Evolutionary conservation across 441 rosid genomes (phyloP).

Genomic region (Aquilaria agallochum): DNA sequence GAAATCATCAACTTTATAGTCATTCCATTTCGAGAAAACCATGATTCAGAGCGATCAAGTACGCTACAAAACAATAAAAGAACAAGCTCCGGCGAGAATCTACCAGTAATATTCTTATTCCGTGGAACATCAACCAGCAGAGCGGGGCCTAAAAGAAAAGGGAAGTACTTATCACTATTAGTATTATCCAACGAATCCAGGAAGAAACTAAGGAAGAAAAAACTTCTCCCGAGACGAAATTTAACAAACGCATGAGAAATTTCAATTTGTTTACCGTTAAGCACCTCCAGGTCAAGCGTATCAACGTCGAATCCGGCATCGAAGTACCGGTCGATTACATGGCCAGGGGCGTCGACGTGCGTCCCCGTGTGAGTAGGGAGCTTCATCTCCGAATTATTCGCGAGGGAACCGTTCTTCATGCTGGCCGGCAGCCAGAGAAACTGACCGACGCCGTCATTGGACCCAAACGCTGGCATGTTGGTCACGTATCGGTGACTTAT

Average conservation of each 20-base stretch:
- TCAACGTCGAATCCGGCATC: slow-evolving; percentile 73
- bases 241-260: neutral
- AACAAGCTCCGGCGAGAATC: too few species aligned
- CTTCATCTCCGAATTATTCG: slow-evolving; percentile 59
- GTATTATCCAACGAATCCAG: neutral
- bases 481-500: slow-evolving; percentile 52
- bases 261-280: slow-evolving; percentile 40
- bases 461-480: slow-evolving; percentile 51
- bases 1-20: too few species aligned
- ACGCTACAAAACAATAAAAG: neutral
- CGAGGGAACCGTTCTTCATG: slow-evolving; percentile 71
- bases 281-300: slow-evolving; percentile 54
- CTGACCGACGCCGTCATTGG: slow-evolving; percentile 42
- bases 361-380: slow-evolving; percentile 73
- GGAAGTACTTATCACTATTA: neutral
- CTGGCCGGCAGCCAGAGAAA: slow-evolving; percentile 49
- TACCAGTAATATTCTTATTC: slow-evolving; percentile 61
- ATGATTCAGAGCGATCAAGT: neutral
- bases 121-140: slow-evolving; percentile 64
- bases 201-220: neutral
- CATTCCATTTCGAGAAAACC: neutral
- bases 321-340: slow-evolving; percentile 55
- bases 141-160: slow-evolving; percentile 40
- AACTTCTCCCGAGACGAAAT: neutral
- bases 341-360: slow-evolving; percentile 82